Evolutionary conservation across 2,329 filamentous ascomycete genomes (phyloP).

Genomic region (Sclerotinia nivalis): DNA sequence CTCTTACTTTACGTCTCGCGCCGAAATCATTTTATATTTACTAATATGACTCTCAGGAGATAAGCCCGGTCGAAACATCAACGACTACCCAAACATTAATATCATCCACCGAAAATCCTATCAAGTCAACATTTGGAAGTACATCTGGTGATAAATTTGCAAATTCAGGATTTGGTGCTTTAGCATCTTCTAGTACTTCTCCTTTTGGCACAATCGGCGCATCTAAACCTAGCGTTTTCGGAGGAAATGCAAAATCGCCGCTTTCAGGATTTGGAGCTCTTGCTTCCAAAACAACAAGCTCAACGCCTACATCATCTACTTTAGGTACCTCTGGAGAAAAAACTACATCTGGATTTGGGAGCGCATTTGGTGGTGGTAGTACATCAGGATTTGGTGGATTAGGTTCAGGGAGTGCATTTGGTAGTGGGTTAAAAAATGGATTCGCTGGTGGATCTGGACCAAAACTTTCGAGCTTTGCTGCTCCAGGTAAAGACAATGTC

Average conservation of each 20-base stretch:
- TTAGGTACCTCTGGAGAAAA: constrained; percentile 43
- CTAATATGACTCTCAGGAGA: constrained; percentile 25
- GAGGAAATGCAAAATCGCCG: constrained; percentile 41
- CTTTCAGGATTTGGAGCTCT: constrained; percentile 52
- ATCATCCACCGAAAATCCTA: constrained; percentile 25
- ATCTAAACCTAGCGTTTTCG: constrained; percentile 53
- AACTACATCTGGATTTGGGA: constrained; percentile 42
- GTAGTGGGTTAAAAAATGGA: constrained; percentile 46
- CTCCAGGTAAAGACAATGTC: constrained; percentile 53
- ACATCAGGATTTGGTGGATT: constrained; percentile 41
- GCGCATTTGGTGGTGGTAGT: constrained; percentile 33
- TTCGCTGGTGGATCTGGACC: constrained; percentile 44
- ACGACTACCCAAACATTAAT: constrained; percentile 22
- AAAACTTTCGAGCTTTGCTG: constrained; percentile 69
- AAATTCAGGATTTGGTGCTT: constrained; percentile 66
- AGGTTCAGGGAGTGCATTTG: constrained; percentile 45
- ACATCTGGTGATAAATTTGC: constrained; percentile 53
- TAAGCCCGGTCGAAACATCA: constrained; percentile 15
- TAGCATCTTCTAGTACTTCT: constrained; percentile 61
- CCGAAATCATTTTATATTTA: not conserved
- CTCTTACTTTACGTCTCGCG: not conserved
- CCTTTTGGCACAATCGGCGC: constrained; percentile 61
- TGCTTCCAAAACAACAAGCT: constrained; percentile 41
- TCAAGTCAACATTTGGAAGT: constrained; percentile 30
- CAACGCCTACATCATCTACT: constrained; percentile 36